Percentiles rank a stretch among this genome's conserved stretches.
Evolutionary conservation across 257 asterid genomes (phyloP).

Genomic region (Solanum arcanum): DNA sequence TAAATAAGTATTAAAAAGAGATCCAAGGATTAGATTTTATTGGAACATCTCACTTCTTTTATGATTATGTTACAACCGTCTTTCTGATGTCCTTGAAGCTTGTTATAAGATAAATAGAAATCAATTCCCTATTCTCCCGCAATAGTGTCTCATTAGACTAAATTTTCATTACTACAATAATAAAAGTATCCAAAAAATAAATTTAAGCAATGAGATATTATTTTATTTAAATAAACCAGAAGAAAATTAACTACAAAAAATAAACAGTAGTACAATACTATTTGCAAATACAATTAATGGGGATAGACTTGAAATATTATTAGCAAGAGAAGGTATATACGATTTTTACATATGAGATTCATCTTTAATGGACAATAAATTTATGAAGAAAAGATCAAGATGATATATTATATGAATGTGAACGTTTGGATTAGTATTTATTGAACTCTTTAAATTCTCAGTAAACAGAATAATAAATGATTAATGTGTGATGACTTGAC

Average conservation of each 20-base stretch:
- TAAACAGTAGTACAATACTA: background rate
- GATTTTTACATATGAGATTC: background rate
- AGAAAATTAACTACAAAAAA: background rate
- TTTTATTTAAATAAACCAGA: background rate
- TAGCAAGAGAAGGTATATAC: background rate
- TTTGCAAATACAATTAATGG: background rate
- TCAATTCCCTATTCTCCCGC: slow-evolving; percentile 62
- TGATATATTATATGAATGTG: too few species aligned
- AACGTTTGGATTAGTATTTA: too few species aligned
- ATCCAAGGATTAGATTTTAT: too few species aligned
- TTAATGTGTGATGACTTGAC: too few species aligned
- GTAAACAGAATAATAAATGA: too few species aligned
- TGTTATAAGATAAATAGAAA: slow-evolving; percentile 15
- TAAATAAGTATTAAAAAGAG: too few species aligned
- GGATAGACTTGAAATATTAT: background rate
- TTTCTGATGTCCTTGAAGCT: background rate
- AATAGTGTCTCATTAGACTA: slow-evolving; percentile 47
- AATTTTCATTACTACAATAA: slow-evolving; percentile 45
- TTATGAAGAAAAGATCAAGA: background rate
- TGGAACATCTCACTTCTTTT: too few species aligned
- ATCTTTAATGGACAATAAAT: background rate
- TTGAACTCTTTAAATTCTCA: too few species aligned
- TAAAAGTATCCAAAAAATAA: too few species aligned
- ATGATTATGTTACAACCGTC: too few species aligned
- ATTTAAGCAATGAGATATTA: too few species aligned